Percentiles rank a stretch among this genome's conserved stretches.
Evolutionary conservation across 2,329 filamentous ascomycete genomes (phyloP).

Genomic region (Kalaharituber pfeilii): DNA sequence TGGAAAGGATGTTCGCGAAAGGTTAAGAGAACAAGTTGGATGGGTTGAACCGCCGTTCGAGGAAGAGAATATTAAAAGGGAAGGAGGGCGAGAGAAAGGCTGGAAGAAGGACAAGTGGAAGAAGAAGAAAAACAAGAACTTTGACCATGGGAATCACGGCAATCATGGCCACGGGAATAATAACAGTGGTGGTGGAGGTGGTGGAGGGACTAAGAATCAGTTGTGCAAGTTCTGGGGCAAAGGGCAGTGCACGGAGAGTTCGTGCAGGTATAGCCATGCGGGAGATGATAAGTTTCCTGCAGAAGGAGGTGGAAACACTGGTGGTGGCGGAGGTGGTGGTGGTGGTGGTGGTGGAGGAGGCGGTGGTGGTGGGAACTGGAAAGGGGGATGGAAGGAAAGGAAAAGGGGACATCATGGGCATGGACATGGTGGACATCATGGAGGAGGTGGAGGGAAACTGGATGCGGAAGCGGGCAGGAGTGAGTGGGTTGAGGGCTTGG

Average conservation of each 20-base stretch:
- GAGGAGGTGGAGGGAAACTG: neutral
- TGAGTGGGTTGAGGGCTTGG: neutral
- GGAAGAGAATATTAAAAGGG: neutral
- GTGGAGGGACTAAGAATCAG: neutral
- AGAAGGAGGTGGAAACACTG: neutral
- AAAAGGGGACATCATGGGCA: neutral
- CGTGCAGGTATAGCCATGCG: neutral
- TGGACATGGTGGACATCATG: neutral
- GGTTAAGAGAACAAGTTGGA: neutral
- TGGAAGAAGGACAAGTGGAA: constrained; percentile 1
- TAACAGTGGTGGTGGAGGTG: neutral
- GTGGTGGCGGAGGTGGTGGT: neutral
- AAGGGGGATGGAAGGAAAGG: neutral
- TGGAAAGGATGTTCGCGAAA: neutral
- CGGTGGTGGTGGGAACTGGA: neutral
- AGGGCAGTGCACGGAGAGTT: neutral
- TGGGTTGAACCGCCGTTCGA: neutral
- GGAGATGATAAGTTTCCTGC: neutral
- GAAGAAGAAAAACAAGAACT: constrained; percentile 1
- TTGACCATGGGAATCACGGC: neutral
- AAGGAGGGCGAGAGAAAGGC: neutral
- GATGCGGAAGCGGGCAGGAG: neutral
- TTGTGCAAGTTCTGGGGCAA: neutral
- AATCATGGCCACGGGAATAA: neutral
- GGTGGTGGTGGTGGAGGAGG: neutral